These are phyloP conservation scores for Phytophthora chlamydospora DNA, from an alignment of 352 stramenopile genomes.

Conservation along the genomic window DNA sequence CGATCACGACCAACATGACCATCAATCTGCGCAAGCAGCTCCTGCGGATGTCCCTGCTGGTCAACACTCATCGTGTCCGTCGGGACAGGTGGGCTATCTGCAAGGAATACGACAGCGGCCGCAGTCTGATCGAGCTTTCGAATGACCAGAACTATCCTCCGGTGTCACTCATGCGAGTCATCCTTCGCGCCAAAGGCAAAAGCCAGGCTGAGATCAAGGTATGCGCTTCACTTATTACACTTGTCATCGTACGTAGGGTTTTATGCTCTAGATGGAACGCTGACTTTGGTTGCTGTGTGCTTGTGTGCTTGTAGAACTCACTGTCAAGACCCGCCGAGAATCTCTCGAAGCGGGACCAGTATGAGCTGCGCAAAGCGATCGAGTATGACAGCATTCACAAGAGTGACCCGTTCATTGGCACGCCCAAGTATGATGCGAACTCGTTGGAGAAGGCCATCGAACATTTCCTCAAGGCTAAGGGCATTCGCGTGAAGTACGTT, in stretches of 20 bases:
- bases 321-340: slow-evolving; percentile 52
- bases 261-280: neutral
- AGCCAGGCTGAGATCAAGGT: slow-evolving; percentile 70
- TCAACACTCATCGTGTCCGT: slow-evolving; percentile 87
- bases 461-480: slow-evolving; percentile 72
- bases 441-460: slow-evolving; percentile 78
- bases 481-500: slow-evolving; percentile 81
- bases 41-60: slow-evolving; percentile 82
- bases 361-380: slow-evolving; percentile 71
- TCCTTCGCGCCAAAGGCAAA: slow-evolving; percentile 69
- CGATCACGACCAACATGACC: slow-evolving; percentile 89
- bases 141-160: slow-evolving; percentile 81
- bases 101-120: slow-evolving; percentile 73
- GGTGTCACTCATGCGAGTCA: slow-evolving; percentile 85
- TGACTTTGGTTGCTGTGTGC: slow-evolving; percentile 17
- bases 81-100: slow-evolving; percentile 62
- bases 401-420: slow-evolving; percentile 81
- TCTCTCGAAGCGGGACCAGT: slow-evolving; percentile 70
- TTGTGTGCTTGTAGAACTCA: slow-evolving; percentile 45
- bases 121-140: slow-evolving; percentile 81
- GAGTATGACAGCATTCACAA: slow-evolving; percentile 88
- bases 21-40: slow-evolving; percentile 88
- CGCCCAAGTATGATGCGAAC: slow-evolving; percentile 70
- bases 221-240: neutral
- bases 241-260: neutral